Conservation (phyloP, 352 stramenopile genomes). For the Albugo candida region DNA sequence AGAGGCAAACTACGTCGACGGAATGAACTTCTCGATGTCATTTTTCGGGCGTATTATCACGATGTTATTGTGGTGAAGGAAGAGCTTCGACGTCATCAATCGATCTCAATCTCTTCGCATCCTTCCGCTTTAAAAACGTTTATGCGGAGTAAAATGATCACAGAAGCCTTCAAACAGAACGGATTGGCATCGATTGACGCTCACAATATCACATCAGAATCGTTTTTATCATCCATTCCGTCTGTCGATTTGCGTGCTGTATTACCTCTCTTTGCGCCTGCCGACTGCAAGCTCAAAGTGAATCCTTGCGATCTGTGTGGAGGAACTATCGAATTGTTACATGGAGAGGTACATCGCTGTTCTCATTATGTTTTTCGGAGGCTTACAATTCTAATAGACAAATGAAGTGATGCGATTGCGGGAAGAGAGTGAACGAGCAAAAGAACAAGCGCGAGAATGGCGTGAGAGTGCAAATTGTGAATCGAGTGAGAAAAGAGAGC, state of each 20-base stretch:
- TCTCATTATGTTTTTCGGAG: not conserved
- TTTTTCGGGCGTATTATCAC: constrained; percentile 36
- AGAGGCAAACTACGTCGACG: too few relatives aligned
- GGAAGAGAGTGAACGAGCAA: too few relatives aligned
- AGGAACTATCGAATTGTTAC: constrained; percentile 53
- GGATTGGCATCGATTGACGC: not conserved
- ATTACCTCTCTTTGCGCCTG: constrained; percentile 45
- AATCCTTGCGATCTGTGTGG: constrained; percentile 55
- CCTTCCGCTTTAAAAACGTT: too few relatives aligned
- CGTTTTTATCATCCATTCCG: constrained; percentile 26
- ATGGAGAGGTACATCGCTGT: constrained; percentile 27
- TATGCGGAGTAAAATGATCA: constrained; percentile 4
- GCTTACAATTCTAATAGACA: not conserved
- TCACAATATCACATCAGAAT: too few relatives aligned
- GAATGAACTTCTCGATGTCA: too few relatives aligned
- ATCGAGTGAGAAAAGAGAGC: too few relatives aligned
- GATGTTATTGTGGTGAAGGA: constrained; percentile 74
- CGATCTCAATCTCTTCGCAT: not conserved
- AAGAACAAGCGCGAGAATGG: too few relatives aligned
- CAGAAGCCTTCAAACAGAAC: constrained; percentile 1
- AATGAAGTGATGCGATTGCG: too few relatives aligned
- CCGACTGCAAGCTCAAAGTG: constrained; percentile 48
- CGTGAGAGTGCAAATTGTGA: too few relatives aligned
- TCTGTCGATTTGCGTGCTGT: constrained; percentile 51
- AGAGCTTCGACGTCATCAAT: constrained; percentile 20